Evolutionary conservation across 176 grass and related monocot species (phyloP).

Genomic region (Eleusine indica): DNA sequence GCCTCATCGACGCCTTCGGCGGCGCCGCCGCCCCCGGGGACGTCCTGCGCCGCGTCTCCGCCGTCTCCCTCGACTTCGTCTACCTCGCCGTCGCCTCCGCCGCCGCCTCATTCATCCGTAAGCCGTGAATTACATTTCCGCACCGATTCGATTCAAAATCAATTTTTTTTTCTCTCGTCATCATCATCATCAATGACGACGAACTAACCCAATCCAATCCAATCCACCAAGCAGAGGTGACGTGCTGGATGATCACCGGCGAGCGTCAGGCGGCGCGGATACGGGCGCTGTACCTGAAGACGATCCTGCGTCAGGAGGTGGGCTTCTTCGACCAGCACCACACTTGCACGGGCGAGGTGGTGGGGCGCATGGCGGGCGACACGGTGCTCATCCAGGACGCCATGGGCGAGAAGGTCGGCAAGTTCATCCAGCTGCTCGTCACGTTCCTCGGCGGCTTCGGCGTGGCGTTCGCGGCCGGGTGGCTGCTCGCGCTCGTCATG

Average conservation of each 20-base stretch:
- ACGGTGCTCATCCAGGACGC: constrained; percentile 98
- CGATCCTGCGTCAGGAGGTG: constrained; percentile 92
- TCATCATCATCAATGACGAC: too few species aligned
- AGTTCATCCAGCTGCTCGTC: constrained; percentile 84
- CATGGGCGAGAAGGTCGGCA: constrained; percentile 99
- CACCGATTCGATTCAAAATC: too few species aligned
- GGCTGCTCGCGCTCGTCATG: constrained; percentile 93
- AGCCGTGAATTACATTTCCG: constrained; percentile 6
- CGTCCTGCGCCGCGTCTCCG: constrained; percentile 69
- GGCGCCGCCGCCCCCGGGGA: constrained; percentile 62
- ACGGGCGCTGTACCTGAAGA: constrained; percentile 91
- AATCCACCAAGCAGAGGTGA: constrained; percentile 62
- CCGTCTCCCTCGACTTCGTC: constrained; percentile 82
- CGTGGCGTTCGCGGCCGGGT: constrained; percentile 86
- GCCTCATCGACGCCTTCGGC: constrained; percentile 83
- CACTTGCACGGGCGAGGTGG: constrained; percentile 91
- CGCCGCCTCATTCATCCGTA: constrained; percentile 87
- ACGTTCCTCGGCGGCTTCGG: constrained; percentile 93
- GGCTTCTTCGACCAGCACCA: constrained; percentile 94
- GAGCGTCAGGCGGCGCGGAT: constrained; percentile 93
- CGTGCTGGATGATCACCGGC: constrained; percentile 97
- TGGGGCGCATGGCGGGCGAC: constrained; percentile 94
- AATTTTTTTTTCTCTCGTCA: too few species aligned
- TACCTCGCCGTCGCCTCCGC: constrained; percentile 77
- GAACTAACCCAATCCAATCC: too few species aligned